Percentiles rank a stretch among this genome's conserved stretches.
These are phyloP conservation scores for Pythium chondricola DNA, from an alignment of 352 stramenopile genomes.

Conservation along the genomic window DNA sequence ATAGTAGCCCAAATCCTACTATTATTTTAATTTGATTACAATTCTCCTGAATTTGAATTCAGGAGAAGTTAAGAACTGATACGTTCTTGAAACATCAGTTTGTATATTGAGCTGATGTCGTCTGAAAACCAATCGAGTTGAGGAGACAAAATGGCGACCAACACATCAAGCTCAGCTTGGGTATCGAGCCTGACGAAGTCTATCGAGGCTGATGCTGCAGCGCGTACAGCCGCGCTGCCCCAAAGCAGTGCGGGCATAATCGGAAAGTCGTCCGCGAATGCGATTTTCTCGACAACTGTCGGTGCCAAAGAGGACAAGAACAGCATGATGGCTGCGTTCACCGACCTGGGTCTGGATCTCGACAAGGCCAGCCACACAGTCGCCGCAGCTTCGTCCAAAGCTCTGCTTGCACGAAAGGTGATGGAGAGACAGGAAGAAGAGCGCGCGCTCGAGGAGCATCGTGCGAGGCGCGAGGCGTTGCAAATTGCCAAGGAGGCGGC, in stretches of 20 bases:
- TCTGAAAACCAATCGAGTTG: not conserved
- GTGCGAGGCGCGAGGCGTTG: slow-evolving; percentile 28
- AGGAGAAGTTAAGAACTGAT: too few species aligned
- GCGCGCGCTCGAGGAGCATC: slow-evolving; percentile 15
- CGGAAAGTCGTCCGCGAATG: too few species aligned
- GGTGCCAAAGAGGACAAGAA: slow-evolving; percentile 17
- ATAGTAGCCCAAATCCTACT: too few species aligned
- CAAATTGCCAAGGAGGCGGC: slow-evolving; percentile 6
- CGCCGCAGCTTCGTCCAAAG: slow-evolving; percentile 16
- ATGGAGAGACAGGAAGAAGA: slow-evolving; percentile 35
- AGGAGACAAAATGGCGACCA: too few species aligned
- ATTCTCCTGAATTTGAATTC: too few species aligned
- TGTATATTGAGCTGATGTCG: too few species aligned
- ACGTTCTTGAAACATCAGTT: too few species aligned
- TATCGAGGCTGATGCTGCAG: not conserved
- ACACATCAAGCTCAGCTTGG: too few species aligned
- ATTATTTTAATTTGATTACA: too few species aligned
- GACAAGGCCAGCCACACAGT: slow-evolving; percentile 22
- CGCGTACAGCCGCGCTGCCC: not conserved
- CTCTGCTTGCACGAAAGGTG: slow-evolving; percentile 44
- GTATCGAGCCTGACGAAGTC: slow-evolving; percentile 14
- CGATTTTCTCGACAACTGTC: too few species aligned
- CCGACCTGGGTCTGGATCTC: slow-evolving; percentile 41
- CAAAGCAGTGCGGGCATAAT: too few species aligned
- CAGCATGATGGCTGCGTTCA: slow-evolving; percentile 55